Evolutionary conservation across 371 early-diverging fungal species (phyloP).

Genomic region (Blakeslea trispora): DNA sequence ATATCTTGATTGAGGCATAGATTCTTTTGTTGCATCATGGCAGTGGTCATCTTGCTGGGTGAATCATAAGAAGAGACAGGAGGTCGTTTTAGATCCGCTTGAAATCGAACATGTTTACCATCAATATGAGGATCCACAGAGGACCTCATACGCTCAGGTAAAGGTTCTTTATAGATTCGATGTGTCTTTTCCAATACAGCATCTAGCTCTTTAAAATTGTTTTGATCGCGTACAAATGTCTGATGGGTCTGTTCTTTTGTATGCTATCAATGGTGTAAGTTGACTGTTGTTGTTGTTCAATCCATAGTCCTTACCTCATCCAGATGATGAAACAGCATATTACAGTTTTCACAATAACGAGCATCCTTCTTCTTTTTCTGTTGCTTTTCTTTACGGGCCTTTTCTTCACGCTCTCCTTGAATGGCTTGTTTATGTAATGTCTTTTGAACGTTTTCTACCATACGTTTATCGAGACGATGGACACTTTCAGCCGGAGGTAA

Average conservation of each 20-base stretch:
- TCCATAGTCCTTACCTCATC: slow-evolving; percentile 29
- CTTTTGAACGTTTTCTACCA: slow-evolving; percentile 27
- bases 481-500: slow-evolving; percentile 32
- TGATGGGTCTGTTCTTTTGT: slow-evolving; percentile 34
- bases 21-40: neutral
- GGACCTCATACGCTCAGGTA: slow-evolving; percentile 19
- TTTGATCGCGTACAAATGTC: slow-evolving; percentile 32
- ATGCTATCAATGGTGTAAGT: too few species aligned
- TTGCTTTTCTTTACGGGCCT: slow-evolving; percentile 11
- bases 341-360: slow-evolving; percentile 47
- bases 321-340: slow-evolving; percentile 24
- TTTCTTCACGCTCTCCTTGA: slow-evolving; percentile 13
- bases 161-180: slow-evolving; percentile 26
- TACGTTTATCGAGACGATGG: slow-evolving; percentile 33
- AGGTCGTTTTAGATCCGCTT: slow-evolving; percentile 7
- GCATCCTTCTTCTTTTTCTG: slow-evolving; percentile 13
- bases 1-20: too few species aligned
- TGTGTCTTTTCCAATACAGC: slow-evolving; percentile 27
- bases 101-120: slow-evolving; percentile 29
- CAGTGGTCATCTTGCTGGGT: neutral
- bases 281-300: neutral
- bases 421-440: slow-evolving; percentile 8
- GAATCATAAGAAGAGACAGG: neutral
- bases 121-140: slow-evolving; percentile 26
- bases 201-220: slow-evolving; percentile 44